Base-by-base conservation (phyloP, 768 basidiomycete species). In the Candolleomyces aberdarensis region DNA sequence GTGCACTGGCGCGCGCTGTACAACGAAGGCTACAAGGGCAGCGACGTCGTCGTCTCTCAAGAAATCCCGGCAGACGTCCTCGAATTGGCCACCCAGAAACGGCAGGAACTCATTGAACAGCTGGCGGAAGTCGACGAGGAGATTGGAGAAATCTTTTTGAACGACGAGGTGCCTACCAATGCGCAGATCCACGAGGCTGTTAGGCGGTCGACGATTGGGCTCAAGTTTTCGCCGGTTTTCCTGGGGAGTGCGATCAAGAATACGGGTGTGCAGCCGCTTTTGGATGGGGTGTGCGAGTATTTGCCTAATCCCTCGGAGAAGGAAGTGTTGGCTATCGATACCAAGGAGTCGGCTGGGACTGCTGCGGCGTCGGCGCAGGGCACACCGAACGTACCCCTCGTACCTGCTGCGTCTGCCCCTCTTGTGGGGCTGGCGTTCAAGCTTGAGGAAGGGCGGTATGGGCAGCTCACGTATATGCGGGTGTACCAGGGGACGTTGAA, bases 241-340 rank as follows among this genome's bases (percentile, higher is more conserved):
- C 79, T 98, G 62, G 97, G 97, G 44, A 96, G 95, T 6, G 97
- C 97, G 0, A 89, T 98, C 69, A 98, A 97, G 80, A 99, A 99
- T 74, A 96, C 94, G 8, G 94, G 86, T 43, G 90, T 99, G 6
- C 97, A 99, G 70, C 87, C 94, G 17, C 81, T 98, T 58, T 81
- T 99, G 19, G 96, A 99, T 66, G 96, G 96, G 62, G 90, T 98
- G 19, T 96, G 95, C 70, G 81, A 88, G n/a, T 99, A 98, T 75
- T 84, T 99, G 10, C 94, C 96, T 14, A 91, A 88, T 57, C 96
- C 96, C 0, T 77, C 88, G 0, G 93, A 99, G 72, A 77, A 85
- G 17, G 80, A 84, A 32, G 88, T 89, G 15, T 80, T 87, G 26
- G 96, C 96, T 1, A 86, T 94, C 65, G 96, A 97, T 63, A 89